Conservation (phyloP, 2,329 filamentous ascomycete species). For the Ceratocystis lukuohia region DNA sequence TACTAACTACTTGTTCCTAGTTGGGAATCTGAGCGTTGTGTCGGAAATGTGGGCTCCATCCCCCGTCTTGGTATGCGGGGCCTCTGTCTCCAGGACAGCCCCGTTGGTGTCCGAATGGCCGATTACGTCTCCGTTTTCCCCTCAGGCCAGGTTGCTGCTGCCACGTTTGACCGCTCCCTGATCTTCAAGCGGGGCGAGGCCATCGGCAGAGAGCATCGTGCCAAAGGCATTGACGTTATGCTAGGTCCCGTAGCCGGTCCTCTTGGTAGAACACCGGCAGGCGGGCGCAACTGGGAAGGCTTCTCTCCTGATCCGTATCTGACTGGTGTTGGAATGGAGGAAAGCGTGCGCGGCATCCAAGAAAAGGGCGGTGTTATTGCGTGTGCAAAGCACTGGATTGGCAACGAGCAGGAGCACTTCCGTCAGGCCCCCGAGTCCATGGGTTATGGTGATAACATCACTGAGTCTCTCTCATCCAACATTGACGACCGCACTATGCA, state of each 20-base stretch:
- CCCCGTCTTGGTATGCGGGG: conserved; percentile 56
- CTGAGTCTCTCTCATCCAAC: conserved; percentile 46
- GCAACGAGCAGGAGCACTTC: conserved; percentile 69
- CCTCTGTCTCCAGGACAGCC: conserved; percentile 79
- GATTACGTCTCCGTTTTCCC: conserved; percentile 76
- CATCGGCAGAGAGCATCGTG: conserved; percentile 50
- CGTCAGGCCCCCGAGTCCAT: conserved; percentile 46
- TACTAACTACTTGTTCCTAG: conserved; percentile 22
- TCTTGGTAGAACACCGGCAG: conserved; percentile 34
- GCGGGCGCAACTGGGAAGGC: conserved; percentile 51
- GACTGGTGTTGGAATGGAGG: conserved; percentile 56
- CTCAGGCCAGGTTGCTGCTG: conserved; percentile 63
- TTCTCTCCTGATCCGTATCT: conserved; percentile 61
- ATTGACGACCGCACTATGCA: conserved; percentile 62
- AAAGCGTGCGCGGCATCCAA: conserved; percentile 69
- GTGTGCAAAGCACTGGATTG: conserved; percentile 64
- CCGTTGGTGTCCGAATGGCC: conserved; percentile 61
- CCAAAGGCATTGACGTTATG: conserved; percentile 63
- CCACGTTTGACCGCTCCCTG: conserved; percentile 65
- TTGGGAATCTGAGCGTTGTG: conserved; percentile 51
- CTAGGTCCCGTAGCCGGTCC: conserved; percentile 40
- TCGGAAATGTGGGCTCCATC: conserved; percentile 61
- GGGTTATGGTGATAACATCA: conserved; percentile 43
- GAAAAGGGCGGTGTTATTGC: conserved; percentile 71
- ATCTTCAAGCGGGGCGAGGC: conserved; percentile 40